Evolutionary conservation across 2,329 filamentous ascomycete species (phyloP).

Genomic region (Cylindrodendrum hubeiense): DNA sequence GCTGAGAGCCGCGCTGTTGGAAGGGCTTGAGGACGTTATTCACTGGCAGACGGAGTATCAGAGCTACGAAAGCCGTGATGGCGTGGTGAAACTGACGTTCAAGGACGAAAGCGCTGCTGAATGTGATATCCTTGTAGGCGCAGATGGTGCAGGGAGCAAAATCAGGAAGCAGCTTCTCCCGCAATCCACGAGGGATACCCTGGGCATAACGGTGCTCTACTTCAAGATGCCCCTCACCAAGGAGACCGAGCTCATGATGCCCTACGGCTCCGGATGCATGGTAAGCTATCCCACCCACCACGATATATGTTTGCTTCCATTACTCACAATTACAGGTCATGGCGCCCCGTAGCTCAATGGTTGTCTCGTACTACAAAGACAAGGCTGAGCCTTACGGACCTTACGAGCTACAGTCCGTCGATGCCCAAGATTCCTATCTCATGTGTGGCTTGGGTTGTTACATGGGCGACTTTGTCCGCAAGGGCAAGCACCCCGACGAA

Average conservation of each 20-base stretch:
- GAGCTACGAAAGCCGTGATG: neutral
- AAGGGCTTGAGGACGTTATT: slow-evolving; percentile 3
- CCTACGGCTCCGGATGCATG: slow-evolving; percentile 14
- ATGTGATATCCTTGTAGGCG: slow-evolving; percentile 12
- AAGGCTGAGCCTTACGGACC: slow-evolving; percentile 7
- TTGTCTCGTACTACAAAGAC: slow-evolving; percentile 14
- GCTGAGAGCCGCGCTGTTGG: neutral
- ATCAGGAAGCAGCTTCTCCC: slow-evolving; percentile 15
- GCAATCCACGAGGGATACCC: neutral
- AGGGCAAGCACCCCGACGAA: slow-evolving; percentile 10
- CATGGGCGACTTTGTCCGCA: neutral
- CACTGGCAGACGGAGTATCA: slow-evolving; percentile 1
- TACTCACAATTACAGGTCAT: slow-evolving; percentile 1
- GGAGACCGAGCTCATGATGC: slow-evolving; percentile 12
- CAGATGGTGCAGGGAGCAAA: slow-evolving; percentile 14
- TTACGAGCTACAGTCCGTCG: slow-evolving; percentile 2
- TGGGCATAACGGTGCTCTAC: slow-evolving; percentile 12
- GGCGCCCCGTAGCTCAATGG: slow-evolving; percentile 16
- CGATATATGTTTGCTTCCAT: no score
- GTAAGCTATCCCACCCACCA: neutral
- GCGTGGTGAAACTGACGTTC: slow-evolving; percentile 3
- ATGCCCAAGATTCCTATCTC: slow-evolving; percentile 7
- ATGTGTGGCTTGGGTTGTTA: slow-evolving; percentile 18
- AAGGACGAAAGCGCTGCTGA: neutral
- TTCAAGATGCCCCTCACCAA: slow-evolving; percentile 13